Evolutionary conservation across 371 early-diverging fungal species (phyloP), one percentile per base, ranked within the genome.

Genomic region (Rhizomucor pusillus): DNA sequence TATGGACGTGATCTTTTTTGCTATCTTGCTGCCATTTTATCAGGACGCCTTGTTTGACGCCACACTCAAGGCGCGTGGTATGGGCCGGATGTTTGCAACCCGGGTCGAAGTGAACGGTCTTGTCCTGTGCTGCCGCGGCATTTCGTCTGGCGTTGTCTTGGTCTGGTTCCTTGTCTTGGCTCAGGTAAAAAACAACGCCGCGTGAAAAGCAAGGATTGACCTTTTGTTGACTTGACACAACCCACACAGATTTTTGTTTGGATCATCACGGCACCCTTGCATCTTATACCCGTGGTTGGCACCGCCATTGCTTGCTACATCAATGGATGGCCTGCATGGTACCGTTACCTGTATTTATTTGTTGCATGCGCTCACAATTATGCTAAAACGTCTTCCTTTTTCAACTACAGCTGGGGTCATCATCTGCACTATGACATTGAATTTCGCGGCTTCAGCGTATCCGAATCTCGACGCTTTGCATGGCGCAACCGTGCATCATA

Each of bases 281-380:
- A 84, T 66, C 50, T 81, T 34, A 73, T 87, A 43, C 88, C 88
- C 14, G 56, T 85, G 10, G 43, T 78, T 25, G 86, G 88, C 7
- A 77, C 79, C 3, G 54, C 71, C 20, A 18, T 80, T 35, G 82
- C 78, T 47, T 81, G 84, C 54, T 72, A 77, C 52, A 64, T 85
- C 43, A 85, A 83, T 60, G 84, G 81, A 3, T 80, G 75, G 72
- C 65, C 73, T 19, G 65, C 69, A 16, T 70, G 75, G 78, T 78
- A 72, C 37, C 37, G 37, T 14, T 37, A 14, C 22, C 10, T 33
- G 11, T 37, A n/a, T 4, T n/a, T 20, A 10, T 40, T 19, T 13
- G 39, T n/a, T n/a, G n/a, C n/a, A n/a, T n/a, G n/a, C n/a, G n/a
- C n/a, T n/a, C n/a, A n/a, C n/a, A n/a, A n/a, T n/a, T n/a, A 29